These are phyloP conservation scores for Psidium guajava DNA, from an alignment of 345 rosid species.

Conservation along the genomic window DNA sequence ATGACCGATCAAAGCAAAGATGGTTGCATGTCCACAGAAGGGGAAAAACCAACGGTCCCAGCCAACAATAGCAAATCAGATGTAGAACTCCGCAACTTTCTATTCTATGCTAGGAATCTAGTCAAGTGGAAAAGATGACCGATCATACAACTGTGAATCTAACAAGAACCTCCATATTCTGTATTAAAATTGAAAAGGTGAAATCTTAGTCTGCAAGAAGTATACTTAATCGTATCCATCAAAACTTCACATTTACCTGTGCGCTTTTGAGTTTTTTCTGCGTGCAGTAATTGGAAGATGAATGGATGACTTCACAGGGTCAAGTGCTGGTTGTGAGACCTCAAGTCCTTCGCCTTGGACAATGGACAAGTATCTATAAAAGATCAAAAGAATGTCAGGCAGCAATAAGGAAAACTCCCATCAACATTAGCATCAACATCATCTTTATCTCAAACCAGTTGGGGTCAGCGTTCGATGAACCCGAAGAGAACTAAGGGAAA, in stretches of 20 bases:
- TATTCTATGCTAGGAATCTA: neutral
- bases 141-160: neutral
- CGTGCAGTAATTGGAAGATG: conserved; percentile 79
- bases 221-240: neutral
- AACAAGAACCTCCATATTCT: neutral
- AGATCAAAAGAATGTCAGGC: neutral
- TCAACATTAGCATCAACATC: too few species aligned
- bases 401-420: neutral
- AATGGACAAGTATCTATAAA: conserved; percentile 51
- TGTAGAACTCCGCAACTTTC: neutral
- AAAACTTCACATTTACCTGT: conserved; percentile 34
- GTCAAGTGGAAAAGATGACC: neutral
- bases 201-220: neutral
- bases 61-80: neutral
- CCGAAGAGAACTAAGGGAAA: neutral
- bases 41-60: neutral
- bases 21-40: neutral
- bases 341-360: conserved; percentile 71
- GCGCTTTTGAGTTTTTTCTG: conserved; percentile 32
- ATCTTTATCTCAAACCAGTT: too few species aligned
- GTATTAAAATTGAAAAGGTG: neutral
- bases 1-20: neutral
- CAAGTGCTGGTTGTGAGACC: conserved; percentile 95
- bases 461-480: too few species aligned
- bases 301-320: conserved; percentile 56